Conservation (phyloP, 2,329 filamentous ascomycete species). For the Gnomoniopsis sp. region DNA sequence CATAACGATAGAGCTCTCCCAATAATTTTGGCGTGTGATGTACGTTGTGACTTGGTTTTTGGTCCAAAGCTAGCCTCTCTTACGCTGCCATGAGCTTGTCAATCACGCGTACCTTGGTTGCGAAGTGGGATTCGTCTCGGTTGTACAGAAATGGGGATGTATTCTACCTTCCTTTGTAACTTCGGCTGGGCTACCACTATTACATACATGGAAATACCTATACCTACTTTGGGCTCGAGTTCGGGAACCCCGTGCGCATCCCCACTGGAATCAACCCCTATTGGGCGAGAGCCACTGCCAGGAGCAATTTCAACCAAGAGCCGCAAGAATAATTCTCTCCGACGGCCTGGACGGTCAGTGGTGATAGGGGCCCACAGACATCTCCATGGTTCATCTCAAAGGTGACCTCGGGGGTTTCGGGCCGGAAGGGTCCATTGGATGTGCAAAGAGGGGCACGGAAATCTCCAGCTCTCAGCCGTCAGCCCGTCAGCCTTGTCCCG, state of each 20-base stretch:
- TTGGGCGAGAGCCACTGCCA: neutral
- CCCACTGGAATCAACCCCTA: neutral
- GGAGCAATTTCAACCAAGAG: constrained; percentile 1
- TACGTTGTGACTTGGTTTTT: no score
- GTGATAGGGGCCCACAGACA: neutral
- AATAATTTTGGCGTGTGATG: no score
- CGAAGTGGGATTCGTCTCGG: no score
- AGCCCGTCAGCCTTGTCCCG: constrained; percentile 7
- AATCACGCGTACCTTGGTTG: neutral
- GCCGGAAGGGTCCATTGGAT: neutral
- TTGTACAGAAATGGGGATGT: no score
- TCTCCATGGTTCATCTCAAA: neutral
- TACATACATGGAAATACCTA: no score
- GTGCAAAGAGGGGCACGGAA: neutral
- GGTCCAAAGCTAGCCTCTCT: neutral
- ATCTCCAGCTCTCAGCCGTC: neutral
- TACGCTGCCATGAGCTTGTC: neutral
- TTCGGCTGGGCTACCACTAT: no score
- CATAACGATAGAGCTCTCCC: no score
- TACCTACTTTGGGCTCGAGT: neutral
- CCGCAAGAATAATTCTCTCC: neutral
- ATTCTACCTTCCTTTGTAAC: no score
- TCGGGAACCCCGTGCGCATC: constrained; percentile 11
- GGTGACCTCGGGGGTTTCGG: constrained; percentile 1
- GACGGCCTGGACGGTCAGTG: neutral